phyloP scores from a whole-genome alignment of 179 eudicot genomes.

The Dionaea muscipula region DNA sequence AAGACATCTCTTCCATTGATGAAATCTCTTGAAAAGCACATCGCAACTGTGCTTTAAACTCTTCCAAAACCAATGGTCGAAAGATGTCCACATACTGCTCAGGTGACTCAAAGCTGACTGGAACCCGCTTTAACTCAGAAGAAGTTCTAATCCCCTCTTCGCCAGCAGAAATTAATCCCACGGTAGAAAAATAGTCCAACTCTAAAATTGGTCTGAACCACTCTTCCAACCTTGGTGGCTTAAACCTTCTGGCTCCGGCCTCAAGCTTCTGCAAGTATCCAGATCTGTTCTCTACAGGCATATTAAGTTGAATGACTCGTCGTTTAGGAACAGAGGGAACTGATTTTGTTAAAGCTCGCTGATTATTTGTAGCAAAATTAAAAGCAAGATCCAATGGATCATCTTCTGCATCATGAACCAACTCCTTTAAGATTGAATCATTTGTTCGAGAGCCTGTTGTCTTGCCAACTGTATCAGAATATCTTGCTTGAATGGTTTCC shows the following conservation, averaged over 20 bases:
- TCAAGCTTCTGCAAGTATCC: constrained; percentile 42
- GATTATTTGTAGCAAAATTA: constrained; percentile 47
- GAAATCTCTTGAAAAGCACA: constrained; percentile 70
- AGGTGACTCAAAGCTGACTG: constrained; percentile 68
- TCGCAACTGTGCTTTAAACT: constrained; percentile 84
- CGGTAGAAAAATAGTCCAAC: constrained; percentile 68
- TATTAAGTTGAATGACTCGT: constrained; percentile 71
- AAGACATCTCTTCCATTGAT: constrained; percentile 60
- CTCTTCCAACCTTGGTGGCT: constrained; percentile 75
- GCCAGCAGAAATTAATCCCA: constrained; percentile 53
- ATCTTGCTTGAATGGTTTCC: constrained; percentile 17
- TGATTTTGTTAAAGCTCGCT: constrained; percentile 30
- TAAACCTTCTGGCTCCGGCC: constrained; percentile 48
- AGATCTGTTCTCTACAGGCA: constrained; percentile 44
- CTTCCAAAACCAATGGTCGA: constrained; percentile 86
- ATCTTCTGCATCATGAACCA: constrained; percentile 50
- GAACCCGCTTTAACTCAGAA: constrained; percentile 64
- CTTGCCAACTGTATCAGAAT: constrained; percentile 12
- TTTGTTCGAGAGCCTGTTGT: constrained; percentile 20
- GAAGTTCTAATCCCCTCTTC: constrained; percentile 31
- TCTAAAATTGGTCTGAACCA: constrained; percentile 85
- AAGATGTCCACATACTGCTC: constrained; percentile 74
- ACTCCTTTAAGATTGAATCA: constrained; percentile 34
- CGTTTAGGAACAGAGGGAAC: constrained; percentile 55
- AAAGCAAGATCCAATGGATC: constrained; percentile 56